Base-by-base conservation (phyloP, 768 basidiomycete species). In the Tephrocybe sp. region DNA sequence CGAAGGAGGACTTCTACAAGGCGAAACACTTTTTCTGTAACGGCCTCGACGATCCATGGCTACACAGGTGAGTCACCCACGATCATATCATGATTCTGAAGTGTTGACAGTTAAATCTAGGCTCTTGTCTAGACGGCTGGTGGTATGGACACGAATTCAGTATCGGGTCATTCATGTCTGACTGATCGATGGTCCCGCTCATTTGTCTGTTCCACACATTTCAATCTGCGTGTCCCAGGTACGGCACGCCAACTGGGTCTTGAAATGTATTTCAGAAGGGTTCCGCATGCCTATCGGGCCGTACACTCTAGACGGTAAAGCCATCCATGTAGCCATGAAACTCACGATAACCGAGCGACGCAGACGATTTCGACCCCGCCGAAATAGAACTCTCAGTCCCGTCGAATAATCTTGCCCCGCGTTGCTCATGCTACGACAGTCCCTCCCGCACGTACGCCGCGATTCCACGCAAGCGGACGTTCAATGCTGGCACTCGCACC, bases 1-100 rank as follows among this genome's bases (percentile, higher is more conserved):
- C 63, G 3, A 53, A 58, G 12, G 46, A 58, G 3, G 73, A 74
- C 52, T 73, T 73, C 57, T 58, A 58, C 33, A 49, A 65, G 15
- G 68, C 71, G 5, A 55, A 63, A 9, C 72, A 60, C 55, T 72
- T 73, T 57, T 73, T 75, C 45, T 76, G 73, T 33, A 59, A 62
- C 18, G 70, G 68, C 9, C 52, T 58, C 18, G 59, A 67, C 9
- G 73, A 74, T 51, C 67, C 72, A 4, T 72, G 69, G 67, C 30
- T 73, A 21, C 58, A 59, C n/a, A 56, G 67, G 74, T 74, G 54
- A 61, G 65, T 12, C 30, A 45, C 10, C 21, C 20, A 20, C 26
- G 5, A 12, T 39, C 38, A 20, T 36, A 36, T 36, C 12, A 24
- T 15, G 24, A 21, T 37, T 20, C 17, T 46, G 11, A 20, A 28